Evolutionary conservation across 2,329 filamentous ascomycete genomes (phyloP), one percentile per base, ranked within the genome.

Genomic region (Ascochyta viciae-villosae): DNA sequence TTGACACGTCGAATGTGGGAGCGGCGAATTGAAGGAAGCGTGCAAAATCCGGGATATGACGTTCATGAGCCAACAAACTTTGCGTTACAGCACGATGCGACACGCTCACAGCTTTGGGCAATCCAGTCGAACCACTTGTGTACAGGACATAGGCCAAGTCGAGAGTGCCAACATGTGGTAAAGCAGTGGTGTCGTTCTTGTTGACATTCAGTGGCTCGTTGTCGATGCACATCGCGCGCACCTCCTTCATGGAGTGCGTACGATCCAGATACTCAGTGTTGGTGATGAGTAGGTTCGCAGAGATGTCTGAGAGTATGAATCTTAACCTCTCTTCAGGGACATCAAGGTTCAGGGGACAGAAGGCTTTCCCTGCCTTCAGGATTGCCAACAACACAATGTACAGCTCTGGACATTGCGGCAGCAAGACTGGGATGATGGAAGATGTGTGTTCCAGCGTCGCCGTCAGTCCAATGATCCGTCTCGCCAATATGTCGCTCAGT

Each of bases 11-110:
- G 71, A 97, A 97, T 0, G 92, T 96, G 0, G 93, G 91, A 3
- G 92, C 89, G 4, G 93, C 93, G 73, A 96, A 96, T 72, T 97
- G 93, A 0, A 97, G 83, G 72, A 97, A 96, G 41, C 92, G 85
- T 15, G 81, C 80, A 70, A 96, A 96, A 0, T 49, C 35, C 2
- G 93, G 93, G 37, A 97, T 88, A 65, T 93, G 87, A 42, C 79
- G 82, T 67, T 96, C 83, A 70, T 97, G 93, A 2, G 91, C 91
- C 39, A 96, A 81, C 7, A 97, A 77, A 53, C 90, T 91, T 73
- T 96, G 93, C 0, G 90, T 89, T 7, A 84, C 92, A 15, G 93
- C 90, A 26, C 81, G 78, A 76, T 97, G 93, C 27, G 91, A 92
- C 27, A 97, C 82, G 2, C 85, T 84, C 23, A 97, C 93, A 0